Evolutionary conservation across 306 rosid species (phyloP).

Genomic region (Glycine tomentella): DNA sequence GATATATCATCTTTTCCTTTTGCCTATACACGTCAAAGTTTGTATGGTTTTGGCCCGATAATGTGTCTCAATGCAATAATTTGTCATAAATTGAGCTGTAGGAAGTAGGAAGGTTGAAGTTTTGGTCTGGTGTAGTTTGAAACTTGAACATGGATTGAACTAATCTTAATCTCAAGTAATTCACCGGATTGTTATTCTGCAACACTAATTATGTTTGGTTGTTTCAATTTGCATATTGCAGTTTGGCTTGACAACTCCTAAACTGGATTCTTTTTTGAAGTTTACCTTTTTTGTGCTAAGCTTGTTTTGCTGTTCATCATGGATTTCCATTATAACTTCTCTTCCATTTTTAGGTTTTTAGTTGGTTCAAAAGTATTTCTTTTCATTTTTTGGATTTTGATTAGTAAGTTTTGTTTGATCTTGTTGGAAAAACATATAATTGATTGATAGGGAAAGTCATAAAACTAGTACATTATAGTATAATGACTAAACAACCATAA

Average conservation of each 20-base stretch:
- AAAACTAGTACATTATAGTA: background rate
- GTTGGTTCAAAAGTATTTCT: background rate
- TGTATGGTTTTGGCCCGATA: background rate
- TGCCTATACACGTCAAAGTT: too few relatives aligned
- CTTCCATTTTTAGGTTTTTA: background rate
- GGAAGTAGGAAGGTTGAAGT: constrained; percentile 2
- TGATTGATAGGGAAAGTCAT: constrained; percentile 1
- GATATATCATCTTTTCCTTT: too few relatives aligned
- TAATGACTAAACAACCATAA: background rate
- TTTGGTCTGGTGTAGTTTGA: constrained; percentile 33
- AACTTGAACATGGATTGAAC: background rate
- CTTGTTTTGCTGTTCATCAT: constrained; percentile 1
- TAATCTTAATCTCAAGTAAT: constrained; percentile 14
- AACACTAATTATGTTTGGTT: constrained; percentile 23
- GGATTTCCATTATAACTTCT: constrained; percentile 8
- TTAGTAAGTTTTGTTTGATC: constrained; percentile 2
- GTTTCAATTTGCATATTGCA: constrained; percentile 22
- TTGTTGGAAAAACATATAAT: background rate
- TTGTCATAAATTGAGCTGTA: background rate
- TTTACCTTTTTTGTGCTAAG: background rate
- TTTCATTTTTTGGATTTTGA: background rate
- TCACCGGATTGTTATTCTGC: background rate
- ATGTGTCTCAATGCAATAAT: background rate
- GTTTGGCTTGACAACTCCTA: constrained; percentile 12
- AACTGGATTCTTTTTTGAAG: background rate